Conservation (phyloP, 805 yeast genomes). For the Yarrowia sp. region DNA sequence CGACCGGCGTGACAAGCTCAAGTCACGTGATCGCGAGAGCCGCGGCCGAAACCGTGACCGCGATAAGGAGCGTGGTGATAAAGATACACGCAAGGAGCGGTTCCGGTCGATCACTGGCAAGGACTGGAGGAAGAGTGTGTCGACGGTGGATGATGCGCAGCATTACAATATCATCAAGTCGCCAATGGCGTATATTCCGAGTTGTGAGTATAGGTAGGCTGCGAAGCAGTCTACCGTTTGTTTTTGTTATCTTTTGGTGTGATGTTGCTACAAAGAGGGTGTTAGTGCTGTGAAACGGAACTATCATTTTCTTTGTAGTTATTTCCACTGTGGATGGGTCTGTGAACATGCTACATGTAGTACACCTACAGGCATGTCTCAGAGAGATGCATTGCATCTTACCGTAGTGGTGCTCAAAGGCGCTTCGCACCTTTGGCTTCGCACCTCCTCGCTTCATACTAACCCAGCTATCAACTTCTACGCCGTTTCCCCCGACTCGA, state of each 20-base stretch:
- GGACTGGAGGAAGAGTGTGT: constrained; percentile 6
- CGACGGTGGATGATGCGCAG: not conserved
- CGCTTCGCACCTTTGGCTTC: no score
- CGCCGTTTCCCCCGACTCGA: constrained; percentile 17
- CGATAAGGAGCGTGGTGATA: not conserved
- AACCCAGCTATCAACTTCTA: constrained; percentile 17
- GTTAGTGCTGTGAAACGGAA: no score
- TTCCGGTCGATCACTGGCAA: constrained; percentile 10
- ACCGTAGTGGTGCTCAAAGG: no score
- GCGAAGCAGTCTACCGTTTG: not conserved
- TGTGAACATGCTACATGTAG: no score
- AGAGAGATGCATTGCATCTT: no score
- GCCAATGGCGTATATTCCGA: constrained; percentile 20
- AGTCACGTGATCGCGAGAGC: not conserved
- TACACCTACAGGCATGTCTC: no score
- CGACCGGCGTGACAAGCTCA: not conserved
- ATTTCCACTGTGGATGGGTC: no score
- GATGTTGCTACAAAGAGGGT: no score
- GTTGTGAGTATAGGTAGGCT: not conserved
- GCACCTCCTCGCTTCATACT: not conserved
- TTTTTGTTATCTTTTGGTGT: no score
- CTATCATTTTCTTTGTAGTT: no score
- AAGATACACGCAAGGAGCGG: constrained; percentile 1
- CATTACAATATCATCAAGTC: constrained; percentile 2
- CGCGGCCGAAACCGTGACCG: not conserved